Percentiles rank a stretch among this genome's conserved stretches.
Evolutionary conservation across 163 green algal species (phyloP).

Genomic region (Picocystis sp.): DNA sequence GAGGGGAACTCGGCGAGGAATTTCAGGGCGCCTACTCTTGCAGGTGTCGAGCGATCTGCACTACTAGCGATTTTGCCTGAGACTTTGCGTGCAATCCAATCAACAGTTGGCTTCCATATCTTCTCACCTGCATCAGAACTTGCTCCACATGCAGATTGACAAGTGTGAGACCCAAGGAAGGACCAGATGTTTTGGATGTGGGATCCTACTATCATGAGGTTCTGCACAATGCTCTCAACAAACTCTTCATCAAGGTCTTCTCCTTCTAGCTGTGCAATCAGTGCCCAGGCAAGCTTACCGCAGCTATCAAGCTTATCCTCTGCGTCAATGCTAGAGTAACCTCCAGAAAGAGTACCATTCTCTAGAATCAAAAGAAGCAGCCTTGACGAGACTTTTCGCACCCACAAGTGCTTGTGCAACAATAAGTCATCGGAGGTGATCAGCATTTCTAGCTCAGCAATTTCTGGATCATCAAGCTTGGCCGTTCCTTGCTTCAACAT

Average conservation of each 20-base stretch:
- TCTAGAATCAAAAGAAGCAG: constrained; percentile 43
- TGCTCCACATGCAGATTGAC: too few relatives aligned
- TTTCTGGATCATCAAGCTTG: too few relatives aligned
- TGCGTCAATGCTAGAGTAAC: constrained; percentile 11
- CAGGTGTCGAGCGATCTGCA: too few relatives aligned
- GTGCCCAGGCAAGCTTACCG: constrained; percentile 22
- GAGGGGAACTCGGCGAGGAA: too few relatives aligned
- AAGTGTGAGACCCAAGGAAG: too few relatives aligned
- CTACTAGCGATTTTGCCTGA: too few relatives aligned
- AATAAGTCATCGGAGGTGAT: constrained; percentile 20
- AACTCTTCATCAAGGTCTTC: constrained; percentile 42
- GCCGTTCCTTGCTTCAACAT: too few relatives aligned
- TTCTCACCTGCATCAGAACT: too few relatives aligned
- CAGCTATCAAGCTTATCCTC: neutral
- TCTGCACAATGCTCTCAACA: constrained; percentile 56
- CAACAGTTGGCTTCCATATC: too few relatives aligned
- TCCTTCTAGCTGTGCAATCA: constrained; percentile 43
- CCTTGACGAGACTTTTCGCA: constrained; percentile 51
- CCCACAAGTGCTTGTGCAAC: constrained; percentile 65
- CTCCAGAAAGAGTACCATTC: neutral
- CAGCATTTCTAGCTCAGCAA: constrained; percentile 18
- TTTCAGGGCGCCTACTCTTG: too few relatives aligned
- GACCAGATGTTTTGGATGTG: too few relatives aligned
- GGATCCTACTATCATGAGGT: constrained; percentile 20
- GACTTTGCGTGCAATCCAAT: too few relatives aligned